These are phyloP conservation scores for Diaporthe batatas DNA, from an alignment of 2,329 filamentous ascomycete genomes.

Conservation along the genomic window DNA sequence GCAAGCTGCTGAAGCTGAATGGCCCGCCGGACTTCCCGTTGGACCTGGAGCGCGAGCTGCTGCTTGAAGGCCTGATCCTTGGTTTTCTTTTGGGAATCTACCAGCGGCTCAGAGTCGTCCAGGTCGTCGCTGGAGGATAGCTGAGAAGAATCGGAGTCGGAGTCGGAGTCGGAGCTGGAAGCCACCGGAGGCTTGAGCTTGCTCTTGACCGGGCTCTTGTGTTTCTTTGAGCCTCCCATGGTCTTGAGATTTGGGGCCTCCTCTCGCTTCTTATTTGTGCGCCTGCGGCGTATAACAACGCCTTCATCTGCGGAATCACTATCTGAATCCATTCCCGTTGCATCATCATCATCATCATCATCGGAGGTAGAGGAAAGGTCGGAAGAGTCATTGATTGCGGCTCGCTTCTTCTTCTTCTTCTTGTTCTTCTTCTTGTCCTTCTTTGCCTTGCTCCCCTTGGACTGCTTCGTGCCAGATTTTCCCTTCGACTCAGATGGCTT, in stretches of 20 bases:
- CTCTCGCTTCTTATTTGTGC: conserved; percentile 9
- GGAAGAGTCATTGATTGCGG: conserved; percentile 24
- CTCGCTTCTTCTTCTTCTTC: conserved; percentile 32
- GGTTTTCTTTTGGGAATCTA: conserved; percentile 1
- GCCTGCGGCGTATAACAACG: conserved; percentile 4
- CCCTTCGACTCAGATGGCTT: background rate
- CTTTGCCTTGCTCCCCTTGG: background rate
- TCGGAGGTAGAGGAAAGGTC: conserved; percentile 14
- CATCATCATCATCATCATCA: background rate
- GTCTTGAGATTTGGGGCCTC: background rate
- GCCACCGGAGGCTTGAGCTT: background rate
- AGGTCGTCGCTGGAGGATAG: background rate
- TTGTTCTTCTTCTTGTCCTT: conserved; percentile 37
- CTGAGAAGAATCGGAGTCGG: conserved; percentile 26
- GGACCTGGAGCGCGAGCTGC: background rate
- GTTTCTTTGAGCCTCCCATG: background rate
- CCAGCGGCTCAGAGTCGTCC: background rate
- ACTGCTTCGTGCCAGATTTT: conserved; percentile 1
- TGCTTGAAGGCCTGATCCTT: background rate
- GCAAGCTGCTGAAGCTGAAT: conserved; percentile 22
- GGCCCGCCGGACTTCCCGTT: conserved; percentile 22
- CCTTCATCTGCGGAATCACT: conserved; percentile 1
- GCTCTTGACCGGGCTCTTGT: background rate
- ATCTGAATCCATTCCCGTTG: background rate
- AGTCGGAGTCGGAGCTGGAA: conserved; percentile 13